Base-by-base conservation (phyloP, 2,329 filamentous ascomycete species). In the Xylaria multiplex region DNA sequence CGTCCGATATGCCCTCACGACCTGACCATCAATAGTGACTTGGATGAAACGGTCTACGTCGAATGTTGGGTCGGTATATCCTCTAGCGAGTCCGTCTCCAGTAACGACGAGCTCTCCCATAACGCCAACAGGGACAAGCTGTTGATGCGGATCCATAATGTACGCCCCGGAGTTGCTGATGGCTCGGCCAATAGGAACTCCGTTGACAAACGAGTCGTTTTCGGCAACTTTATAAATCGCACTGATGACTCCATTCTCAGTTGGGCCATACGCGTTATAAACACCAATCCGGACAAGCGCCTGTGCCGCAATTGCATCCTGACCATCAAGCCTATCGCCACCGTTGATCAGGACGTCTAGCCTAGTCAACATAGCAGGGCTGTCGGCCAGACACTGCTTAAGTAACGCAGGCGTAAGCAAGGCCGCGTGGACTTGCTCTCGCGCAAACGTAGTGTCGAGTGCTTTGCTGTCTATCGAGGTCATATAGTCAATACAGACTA, bases 401-500 rank as follows among this genome's bases (percentile, higher is more conserved):
- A 65, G 32, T n/a, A 65, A 65, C 6, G 56, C 56, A 30, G 62
- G 62, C 27, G 56, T 60, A 24, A 65, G 24, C 24, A 60, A 52
- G 43, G 56, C 62, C 3, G 50, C 56, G 1, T 56, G 24, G 30
- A 65, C 42, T 49, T 60, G 48, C 30, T 65, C 62, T 35, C 50
- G 49, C 45, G 49, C 49, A 60, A n/a, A n/a, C n/a, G n/a, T n/a
- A n/a, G n/a, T n/a, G 14, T 40, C 49, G 16, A 60, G 56, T 37
- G 40, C 43, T 49, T 49, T 43, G 49, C 56, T 65, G 50, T 65
- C 56, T 56, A 65, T 14, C 6, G 19, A 6, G 40, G 56, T 65
- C 62, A 60, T 60, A 45, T 65, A 60, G 43, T 65, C 62, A 49
- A 65, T 50, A 40, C 62, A 65, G 43, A 65, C 56, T 42, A 65